Base-by-base conservation (phyloP, 2,329 filamentous ascomycete genomes). In the Ophiostoma pallidulum region DNA sequence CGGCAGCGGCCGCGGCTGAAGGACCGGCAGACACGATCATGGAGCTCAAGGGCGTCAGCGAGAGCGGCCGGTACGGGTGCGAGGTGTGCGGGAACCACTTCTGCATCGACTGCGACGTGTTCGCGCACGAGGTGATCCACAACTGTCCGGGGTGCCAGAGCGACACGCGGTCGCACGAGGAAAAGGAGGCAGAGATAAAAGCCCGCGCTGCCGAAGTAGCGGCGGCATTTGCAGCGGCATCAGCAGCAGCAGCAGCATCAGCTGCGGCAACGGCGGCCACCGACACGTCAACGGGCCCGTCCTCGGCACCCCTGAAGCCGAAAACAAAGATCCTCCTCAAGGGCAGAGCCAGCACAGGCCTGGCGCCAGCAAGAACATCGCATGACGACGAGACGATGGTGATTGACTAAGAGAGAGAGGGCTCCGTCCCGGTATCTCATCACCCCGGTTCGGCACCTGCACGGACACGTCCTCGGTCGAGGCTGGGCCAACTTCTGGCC, bases 91-190 rank as follows among this genome's bases (percentile, higher is more conserved):
- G 75, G 3, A 82, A 86, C 51, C 91, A 97, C 66, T 98, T 97
- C 62, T 98, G 92, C 70, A 94, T 98, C 55, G 92, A 98, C 63
- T 98, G 92, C 64, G 92, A 98, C 64, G 80, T 96, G 20, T 96
- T 92, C 67, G 85, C 87, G 20, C 92, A 98, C 62, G 89, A 96
- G 67, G 80, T 94, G 12, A 77, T 95, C 44, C 91, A 98, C 63
- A 97, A 97, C 65, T 98, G 92, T 60, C 90, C 92, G 0, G 91
- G 91, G 0, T 98, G 92, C 63, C 83, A 79, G 64, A 76, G 74
- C 58, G 69, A 71, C 48, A 67, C 65, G 4, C 59, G 69, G 14
- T 31, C 52, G 20, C 26, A 39, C 5, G 46, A 33, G 16, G 46
- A 44, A 5, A 20, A 39, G 16, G 37, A 37, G 20, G 50, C 44